Conservation (phyloP, 768 basidiomycete genomes). For the Lactarius deliciosus region DNA sequence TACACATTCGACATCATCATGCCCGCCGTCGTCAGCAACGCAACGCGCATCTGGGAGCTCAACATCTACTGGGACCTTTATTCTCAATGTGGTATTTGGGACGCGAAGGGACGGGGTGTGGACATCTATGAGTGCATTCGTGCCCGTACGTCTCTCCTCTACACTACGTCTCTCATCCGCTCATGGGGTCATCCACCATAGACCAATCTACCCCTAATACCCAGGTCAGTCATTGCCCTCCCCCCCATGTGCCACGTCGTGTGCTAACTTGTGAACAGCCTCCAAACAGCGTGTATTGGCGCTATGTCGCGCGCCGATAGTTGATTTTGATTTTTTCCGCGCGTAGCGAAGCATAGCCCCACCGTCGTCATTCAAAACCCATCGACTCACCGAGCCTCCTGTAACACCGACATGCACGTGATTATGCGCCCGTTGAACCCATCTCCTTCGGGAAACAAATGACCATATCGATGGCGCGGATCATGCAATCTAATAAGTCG, state of each 20-base stretch:
- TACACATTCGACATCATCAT: constrained; percentile 29
- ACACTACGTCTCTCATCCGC: constrained; percentile 7
- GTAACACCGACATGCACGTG: constrained; percentile 25
- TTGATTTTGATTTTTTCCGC: constrained; percentile 9
- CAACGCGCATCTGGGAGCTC: constrained; percentile 69
- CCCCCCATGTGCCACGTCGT: neutral
- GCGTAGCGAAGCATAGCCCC: constrained; percentile 15
- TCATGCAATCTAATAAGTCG: constrained; percentile 22
- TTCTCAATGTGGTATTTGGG: constrained; percentile 73
- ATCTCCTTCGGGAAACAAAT: constrained; percentile 15
- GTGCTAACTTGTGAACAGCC: constrained; percentile 37
- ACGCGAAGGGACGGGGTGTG: constrained; percentile 61
- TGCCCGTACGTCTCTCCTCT: constrained; percentile 51
- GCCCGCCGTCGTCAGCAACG: constrained; percentile 56
- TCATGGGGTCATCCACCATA: constrained; percentile 33
- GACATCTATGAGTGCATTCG: constrained; percentile 75
- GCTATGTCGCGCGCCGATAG: constrained; percentile 49
- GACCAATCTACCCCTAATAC: constrained; percentile 62
- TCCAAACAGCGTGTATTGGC: constrained; percentile 46
- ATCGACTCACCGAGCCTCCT: constrained; percentile 12
- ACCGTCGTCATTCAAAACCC: constrained; percentile 9
- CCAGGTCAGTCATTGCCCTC: constrained; percentile 32
- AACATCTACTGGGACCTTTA: constrained; percentile 63
- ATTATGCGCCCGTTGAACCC: constrained; percentile 14
- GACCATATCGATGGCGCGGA: constrained; percentile 26